Conservation (phyloP, 2,329 filamentous ascomycete genomes). For the Chaetomium olivaceum region DNA sequence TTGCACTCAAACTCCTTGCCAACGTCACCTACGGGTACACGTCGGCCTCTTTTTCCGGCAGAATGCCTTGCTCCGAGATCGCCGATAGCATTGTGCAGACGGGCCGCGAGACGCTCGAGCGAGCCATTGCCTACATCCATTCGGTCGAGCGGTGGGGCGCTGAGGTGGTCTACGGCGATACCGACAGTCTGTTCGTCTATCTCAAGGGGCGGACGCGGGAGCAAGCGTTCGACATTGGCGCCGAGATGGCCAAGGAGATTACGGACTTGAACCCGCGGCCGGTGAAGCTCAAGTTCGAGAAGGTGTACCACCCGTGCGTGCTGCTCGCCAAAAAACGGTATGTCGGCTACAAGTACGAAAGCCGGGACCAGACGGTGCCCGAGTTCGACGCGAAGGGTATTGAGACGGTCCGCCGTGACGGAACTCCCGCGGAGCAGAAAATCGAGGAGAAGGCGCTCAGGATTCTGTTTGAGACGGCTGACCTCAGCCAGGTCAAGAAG, state of each 20-base stretch:
- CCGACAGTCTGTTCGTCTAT: conserved; percentile 90
- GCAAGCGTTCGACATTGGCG: conserved; percentile 87
- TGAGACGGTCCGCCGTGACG: conserved; percentile 92
- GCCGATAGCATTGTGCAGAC: conserved; percentile 98
- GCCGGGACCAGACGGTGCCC: conserved; percentile 69
- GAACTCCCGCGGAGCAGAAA: conserved; percentile 92
- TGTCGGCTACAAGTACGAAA: conserved; percentile 96
- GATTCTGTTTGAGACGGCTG: conserved; percentile 84
- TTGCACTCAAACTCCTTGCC: conserved; percentile 93
- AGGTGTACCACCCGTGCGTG: conserved; percentile 94
- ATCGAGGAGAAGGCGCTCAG: conserved; percentile 92
- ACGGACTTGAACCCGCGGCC: conserved; percentile 89
- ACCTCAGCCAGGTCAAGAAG: conserved; percentile 81
- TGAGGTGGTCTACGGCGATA: conserved; percentile 97
- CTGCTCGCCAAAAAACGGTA: conserved; percentile 96
- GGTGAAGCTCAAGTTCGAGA: conserved; percentile 96
- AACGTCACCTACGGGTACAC: conserved; percentile 99
- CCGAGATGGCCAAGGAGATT: conserved; percentile 85
- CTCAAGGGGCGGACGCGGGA: conserved; percentile 83
- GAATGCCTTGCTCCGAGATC: conserved; percentile 97
- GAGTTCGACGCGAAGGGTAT: conserved; percentile 98
- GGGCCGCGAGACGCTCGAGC: conserved; percentile 89
- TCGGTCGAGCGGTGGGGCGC: conserved; percentile 84
- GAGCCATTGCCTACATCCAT: conserved; percentile 89
- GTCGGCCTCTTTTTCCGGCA: conserved; percentile 91